Percentiles rank a stretch among this genome's conserved stretches.
Conservation (phyloP, 306 rosid species). For the Malus sylvestris region DNA sequence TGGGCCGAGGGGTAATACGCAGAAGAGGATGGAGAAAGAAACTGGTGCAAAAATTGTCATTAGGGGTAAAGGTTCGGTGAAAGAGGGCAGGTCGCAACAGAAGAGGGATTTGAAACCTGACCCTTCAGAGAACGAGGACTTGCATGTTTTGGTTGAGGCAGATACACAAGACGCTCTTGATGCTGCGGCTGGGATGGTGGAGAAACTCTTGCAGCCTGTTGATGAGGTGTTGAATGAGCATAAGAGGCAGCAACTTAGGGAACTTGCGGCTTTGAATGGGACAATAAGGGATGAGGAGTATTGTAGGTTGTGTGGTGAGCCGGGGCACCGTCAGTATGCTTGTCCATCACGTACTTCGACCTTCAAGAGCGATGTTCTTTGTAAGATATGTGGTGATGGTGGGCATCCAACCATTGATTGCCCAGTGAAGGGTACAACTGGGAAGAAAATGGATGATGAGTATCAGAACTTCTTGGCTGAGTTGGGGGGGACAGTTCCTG, state of each 20-base stretch:
- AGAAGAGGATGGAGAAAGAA: conserved; percentile 96
- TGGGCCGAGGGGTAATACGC: conserved; percentile 96
- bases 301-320: conserved; percentile 93
- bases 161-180: conserved; percentile 83
- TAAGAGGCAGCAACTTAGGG: conserved; percentile 96
- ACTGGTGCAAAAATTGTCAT: conserved; percentile 96
- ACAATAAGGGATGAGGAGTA: conserved; percentile 96
- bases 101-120: conserved; percentile 92
- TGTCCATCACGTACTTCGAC: conserved; percentile 88
- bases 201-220: conserved; percentile 95
- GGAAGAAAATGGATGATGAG: conserved; percentile 62
- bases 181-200: conserved; percentile 98
- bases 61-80: conserved; percentile 91
- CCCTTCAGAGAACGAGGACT: conserved; percentile 89
- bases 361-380: conserved; percentile 81
- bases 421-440: conserved; percentile 82
- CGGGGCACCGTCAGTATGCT: conserved; percentile 91
- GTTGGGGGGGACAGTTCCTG: conserved; percentile 58
- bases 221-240: conserved; percentile 98
- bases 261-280: conserved; percentile 92
- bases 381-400: conserved; percentile 97
- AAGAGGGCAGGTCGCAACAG: conserved; percentile 93
- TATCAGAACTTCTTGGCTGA: conserved; percentile 96
- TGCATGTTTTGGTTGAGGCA: conserved; percentile 96
- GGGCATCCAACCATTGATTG: conserved; percentile 98